These are phyloP conservation scores for Elsinoe perseae DNA, from an alignment of 2,329 filamentous ascomycete species.

Conservation along the genomic window DNA sequence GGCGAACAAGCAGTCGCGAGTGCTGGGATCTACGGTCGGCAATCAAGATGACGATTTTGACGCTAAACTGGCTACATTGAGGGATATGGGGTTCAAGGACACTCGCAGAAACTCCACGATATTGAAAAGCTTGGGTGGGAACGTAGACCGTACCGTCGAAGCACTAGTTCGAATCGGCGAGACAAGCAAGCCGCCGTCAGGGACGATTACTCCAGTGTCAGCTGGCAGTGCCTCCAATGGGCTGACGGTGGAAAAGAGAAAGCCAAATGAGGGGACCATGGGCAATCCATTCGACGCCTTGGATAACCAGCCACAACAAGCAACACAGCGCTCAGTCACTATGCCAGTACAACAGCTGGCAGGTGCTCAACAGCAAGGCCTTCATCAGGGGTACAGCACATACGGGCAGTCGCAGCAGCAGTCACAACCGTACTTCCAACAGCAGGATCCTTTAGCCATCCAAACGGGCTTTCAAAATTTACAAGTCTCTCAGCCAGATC, in stretches of 20 bases:
- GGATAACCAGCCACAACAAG: constrained; percentile 26
- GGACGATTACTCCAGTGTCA: constrained; percentile 32
- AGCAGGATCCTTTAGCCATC: constrained; percentile 26
- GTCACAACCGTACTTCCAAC: constrained; percentile 35
- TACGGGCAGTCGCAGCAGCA: constrained; percentile 52
- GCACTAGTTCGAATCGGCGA: constrained; percentile 76
- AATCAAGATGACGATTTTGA: constrained; percentile 54
- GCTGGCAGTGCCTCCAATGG: constrained; percentile 41
- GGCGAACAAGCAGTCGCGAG: constrained; percentile 55
- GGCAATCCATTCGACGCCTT: constrained; percentile 40
- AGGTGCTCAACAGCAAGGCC: constrained; percentile 22
- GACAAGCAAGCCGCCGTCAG: constrained; percentile 40
- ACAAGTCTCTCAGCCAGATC: constrained; percentile 47
- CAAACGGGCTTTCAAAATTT: constrained; percentile 57
- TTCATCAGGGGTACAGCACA: constrained; percentile 53
- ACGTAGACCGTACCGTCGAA: constrained; percentile 79
- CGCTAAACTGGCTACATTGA: constrained; percentile 65
- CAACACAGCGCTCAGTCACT: constrained; percentile 22
- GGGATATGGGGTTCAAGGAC: constrained; percentile 88
- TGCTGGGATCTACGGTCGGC: constrained; percentile 61
- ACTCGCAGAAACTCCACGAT: constrained; percentile 72
- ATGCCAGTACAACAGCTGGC: constrained; percentile 22
- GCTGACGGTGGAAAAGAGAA: constrained; percentile 35
- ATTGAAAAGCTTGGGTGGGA: constrained; percentile 74
- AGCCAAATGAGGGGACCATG: constrained; percentile 24